phyloP scores from a whole-genome alignment of 148 eudicot species.

The Nepenthes mirabilis region DNA sequence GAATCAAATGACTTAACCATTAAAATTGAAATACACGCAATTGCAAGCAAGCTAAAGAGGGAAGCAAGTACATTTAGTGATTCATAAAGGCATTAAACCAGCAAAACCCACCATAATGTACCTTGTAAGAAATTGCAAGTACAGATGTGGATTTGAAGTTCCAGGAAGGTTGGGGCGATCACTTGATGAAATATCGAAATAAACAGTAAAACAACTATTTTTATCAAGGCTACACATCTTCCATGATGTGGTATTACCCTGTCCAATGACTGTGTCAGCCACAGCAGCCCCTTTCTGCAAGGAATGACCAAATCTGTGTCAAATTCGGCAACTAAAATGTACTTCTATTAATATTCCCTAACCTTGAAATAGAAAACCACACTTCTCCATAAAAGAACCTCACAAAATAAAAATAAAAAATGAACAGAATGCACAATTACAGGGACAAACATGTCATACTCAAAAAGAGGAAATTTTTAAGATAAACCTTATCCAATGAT shows the following conservation, averaged over 20 bases:
- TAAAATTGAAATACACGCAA: not conserved
- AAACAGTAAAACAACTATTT: slow-evolving; percentile 68
- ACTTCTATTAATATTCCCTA: no score
- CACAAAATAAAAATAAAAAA: not conserved
- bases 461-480: not conserved
- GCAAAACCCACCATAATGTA: slow-evolving; percentile 3
- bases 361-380: not conserved
- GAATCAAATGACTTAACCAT: slow-evolving; percentile 12
- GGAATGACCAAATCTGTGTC: not conserved
- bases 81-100: no score
- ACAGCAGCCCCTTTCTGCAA: slow-evolving; percentile 93
- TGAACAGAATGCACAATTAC: not conserved
- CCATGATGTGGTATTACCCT: slow-evolving; percentile 88
- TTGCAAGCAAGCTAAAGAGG: not conserved
- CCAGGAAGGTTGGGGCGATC: slow-evolving; percentile 67
- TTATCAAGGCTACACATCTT: slow-evolving; percentile 78
- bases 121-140: slow-evolving; percentile 74
- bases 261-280: slow-evolving; percentile 77
- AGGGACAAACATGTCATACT: not conserved
- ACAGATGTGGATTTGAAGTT: slow-evolving; percentile 46
- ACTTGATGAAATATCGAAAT: slow-evolving; percentile 78
- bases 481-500: slow-evolving; percentile 77
- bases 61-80: not conserved
- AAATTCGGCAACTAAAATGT: not conserved
- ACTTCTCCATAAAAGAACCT: not conserved